Base-by-base conservation (phyloP, 2,329 filamentous ascomycete genomes). In the Cladobotryum mycophilum region DNA sequence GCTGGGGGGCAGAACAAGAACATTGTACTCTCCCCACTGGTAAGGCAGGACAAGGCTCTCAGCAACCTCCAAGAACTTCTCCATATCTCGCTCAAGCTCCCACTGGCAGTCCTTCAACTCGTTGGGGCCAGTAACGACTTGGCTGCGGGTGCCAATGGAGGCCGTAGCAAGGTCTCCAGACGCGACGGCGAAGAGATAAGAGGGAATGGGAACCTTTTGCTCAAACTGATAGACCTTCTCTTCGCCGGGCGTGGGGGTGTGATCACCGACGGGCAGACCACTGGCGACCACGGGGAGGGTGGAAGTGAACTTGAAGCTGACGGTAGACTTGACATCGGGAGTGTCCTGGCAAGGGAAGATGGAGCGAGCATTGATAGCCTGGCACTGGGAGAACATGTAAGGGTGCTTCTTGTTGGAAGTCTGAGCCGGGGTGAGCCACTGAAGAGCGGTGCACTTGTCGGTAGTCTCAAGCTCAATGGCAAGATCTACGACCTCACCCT, bases 281-380 rank as follows among this genome's bases (percentile, higher is more conserved):
- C 89, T 95, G 33, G 92, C 91, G 51, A 97, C 82, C n/a, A 96
- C 91, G 0, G 90, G 89, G 13, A 96, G 79, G 5, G 86, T 83
- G 20, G 90, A 96, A 22, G 84, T 84, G 63, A 99, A 86, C 62
- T 85, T 87, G 74, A 96, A 96, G 55, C 85, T 84, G 70, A 91
- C 90, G 1, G 90, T 95, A n/a, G 88, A 90, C 75, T 99, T 99
- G 61, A 96, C 88, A 66, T 96, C 92, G 3, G 93, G 93, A 1
- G 93, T 97, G 65, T 99, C 93, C 73, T 97, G 92, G 70, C 92
- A 97, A 6, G 93, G 93, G 68, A 97, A 95, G 54, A 97, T 81
- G 44, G 90, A 95, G 53, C 93, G 84, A 41, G 89, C 89, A 63
- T 97, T 91, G 63, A 96, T 97, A 48, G 92, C 91, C 75, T 99